Evolutionary conservation across 805 yeast genomes (phyloP), one percentile per base, ranked within the genome.

Genomic region (Maudiozyma saulgeensis): DNA sequence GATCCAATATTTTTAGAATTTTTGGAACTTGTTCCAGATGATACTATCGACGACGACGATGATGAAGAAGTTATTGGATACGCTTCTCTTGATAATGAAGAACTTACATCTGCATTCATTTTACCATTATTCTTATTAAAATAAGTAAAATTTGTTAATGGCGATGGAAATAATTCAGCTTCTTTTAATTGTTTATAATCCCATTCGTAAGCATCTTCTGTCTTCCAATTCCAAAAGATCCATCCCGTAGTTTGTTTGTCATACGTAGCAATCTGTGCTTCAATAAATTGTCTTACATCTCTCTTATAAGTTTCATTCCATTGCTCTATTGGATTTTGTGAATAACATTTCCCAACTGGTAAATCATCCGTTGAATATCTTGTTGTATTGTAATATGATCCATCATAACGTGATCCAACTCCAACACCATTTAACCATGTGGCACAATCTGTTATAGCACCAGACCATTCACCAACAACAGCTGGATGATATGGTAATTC

Each of bases 201-300:
- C 87, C 88, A 82, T 60, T 81, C 87, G 19, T 78, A 68, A 1
- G 85, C 77, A 49, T 67, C 61, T 58, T 83, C 89, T 0, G 87
- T 81, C 60, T 81, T 82, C 68, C 74, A 82, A 56, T 80, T 79
- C 89, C 88, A 83, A 57, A 81, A 82, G 38, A 82, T 75, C 78
- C 82, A 82, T 0, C 88, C 88, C 11, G 68, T 67, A 35, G 73
- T 69, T 47, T 68, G 55, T n/a, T 61, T 58, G 19, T 68, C 68
- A 59, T 72, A 82, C 28, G 77, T 70, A 45, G 79, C 78, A 47
- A 82, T 59, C 58, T 83, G 88, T 40, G 77, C 78, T 58, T 82
- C 87, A 38, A 82, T 70, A 53, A 74, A 76, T 57, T 71, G 74
- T 50, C 87, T 69, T 9, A 78, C 75, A 41, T 77, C 64, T 3